Evolutionary conservation across 2,329 filamentous ascomycete species (phyloP).

Genomic region (Cryphonectria japonica): DNA sequence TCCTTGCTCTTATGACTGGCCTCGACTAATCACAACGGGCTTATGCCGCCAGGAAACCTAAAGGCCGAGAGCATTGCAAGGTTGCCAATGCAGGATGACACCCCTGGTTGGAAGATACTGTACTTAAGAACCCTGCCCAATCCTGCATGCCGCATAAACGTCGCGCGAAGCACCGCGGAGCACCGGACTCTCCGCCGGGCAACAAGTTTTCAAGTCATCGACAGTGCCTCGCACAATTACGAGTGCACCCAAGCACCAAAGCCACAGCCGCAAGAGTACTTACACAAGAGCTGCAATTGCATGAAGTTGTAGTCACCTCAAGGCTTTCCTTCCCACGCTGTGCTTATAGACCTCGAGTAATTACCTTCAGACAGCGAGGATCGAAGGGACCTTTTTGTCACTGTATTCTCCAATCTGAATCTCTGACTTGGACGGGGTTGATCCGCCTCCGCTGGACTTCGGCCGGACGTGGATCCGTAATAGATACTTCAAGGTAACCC

Average conservation of each 20-base stretch:
- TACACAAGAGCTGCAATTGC: not conserved
- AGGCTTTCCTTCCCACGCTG: not conserved
- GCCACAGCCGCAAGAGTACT: not conserved
- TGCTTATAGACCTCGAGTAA: not conserved
- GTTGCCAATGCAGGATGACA: not conserved
- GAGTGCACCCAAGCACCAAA: not conserved
- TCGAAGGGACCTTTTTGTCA: not conserved
- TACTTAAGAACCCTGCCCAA: not conserved
- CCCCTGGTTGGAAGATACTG: not conserved
- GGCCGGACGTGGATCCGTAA: not conserved
- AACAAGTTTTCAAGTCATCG: not conserved
- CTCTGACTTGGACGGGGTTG: not conserved
- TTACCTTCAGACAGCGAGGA: not conserved
- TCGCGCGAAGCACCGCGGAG: not conserved
- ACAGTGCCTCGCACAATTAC: not conserved
- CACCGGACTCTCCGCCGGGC: not conserved
- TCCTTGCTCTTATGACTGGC: not conserved
- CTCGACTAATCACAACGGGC: not conserved
- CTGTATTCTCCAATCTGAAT: not conserved
- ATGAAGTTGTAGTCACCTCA: not conserved
- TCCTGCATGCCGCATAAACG: not conserved
- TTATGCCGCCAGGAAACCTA: not conserved
- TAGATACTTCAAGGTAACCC: not conserved
- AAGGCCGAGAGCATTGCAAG: not conserved
- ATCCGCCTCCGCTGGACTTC: not conserved